phyloP scores from a whole-genome alignment of 768 basidiomycete genomes.

The Rhizopogon vesiculosus region DNA sequence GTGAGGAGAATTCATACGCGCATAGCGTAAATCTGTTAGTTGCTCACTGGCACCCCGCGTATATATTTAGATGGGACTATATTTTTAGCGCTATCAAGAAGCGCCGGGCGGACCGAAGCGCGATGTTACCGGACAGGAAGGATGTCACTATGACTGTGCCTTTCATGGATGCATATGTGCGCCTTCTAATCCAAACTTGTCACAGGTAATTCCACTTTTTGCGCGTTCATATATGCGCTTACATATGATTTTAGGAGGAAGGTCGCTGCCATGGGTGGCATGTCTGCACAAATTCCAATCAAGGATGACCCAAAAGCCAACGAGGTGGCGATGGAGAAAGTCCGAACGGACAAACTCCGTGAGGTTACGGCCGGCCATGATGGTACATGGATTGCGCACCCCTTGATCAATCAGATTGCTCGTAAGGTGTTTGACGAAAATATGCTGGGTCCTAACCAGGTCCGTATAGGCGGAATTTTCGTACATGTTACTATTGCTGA shows the following conservation, averaged over 20 bases:
- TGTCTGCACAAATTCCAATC: conserved; percentile 99
- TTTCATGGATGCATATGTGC: conserved; percentile 97
- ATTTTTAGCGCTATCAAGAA: conserved; percentile 99
- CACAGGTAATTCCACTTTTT: conserved; percentile 57
- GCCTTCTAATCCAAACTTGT: conserved; percentile 95
- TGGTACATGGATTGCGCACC: conserved; percentile 99
- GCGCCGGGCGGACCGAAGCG: conserved; percentile 81
- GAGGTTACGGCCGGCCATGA: conserved; percentile 97
- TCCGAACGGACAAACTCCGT: conserved; percentile 89
- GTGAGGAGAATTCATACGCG: conserved; percentile 31
- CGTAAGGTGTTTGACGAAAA: conserved; percentile 86
- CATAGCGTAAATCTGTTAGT: neutral
- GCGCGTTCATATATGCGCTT: neutral
- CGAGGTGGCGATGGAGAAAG: conserved; percentile 93
- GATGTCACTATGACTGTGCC: conserved; percentile 98
- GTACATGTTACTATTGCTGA: neutral
- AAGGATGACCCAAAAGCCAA: conserved; percentile 92
- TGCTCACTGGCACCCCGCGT: neutral
- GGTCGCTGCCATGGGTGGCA: conserved; percentile 99
- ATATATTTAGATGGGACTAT: conserved; percentile 75
- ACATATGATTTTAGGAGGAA: conserved; percentile 59
- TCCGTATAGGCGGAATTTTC: conserved; percentile 23
- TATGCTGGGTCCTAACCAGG: conserved; percentile 98
- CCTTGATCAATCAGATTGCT: conserved; percentile 89
- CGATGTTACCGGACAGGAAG: conserved; percentile 91